These are phyloP conservation scores for Brachypodium distachyon DNA, from an alignment of 202 grass and related monocot genomes.

Conservation along the genomic window DNA sequence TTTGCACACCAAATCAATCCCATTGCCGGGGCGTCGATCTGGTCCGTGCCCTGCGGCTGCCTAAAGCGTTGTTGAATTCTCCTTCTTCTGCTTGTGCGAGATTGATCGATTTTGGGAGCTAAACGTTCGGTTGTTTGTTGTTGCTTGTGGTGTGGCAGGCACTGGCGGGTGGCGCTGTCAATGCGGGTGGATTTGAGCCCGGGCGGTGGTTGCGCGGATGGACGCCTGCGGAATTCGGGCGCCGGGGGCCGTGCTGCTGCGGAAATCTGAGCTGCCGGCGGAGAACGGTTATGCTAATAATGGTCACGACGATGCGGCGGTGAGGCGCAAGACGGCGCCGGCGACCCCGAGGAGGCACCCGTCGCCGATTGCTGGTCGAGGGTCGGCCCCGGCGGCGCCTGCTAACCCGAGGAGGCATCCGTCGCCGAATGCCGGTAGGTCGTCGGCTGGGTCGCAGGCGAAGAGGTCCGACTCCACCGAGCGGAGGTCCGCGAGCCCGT, in stretches of 20 bases:
- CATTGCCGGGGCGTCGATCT: slow-evolving; percentile 22
- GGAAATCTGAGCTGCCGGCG: slow-evolving; percentile 35
- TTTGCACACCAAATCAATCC: slow-evolving; percentile 22
- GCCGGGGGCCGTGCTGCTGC: neutral
- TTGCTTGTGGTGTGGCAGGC: slow-evolving; percentile 4
- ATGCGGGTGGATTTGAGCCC: slow-evolving; percentile 36
- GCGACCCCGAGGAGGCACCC: slow-evolving; percentile 46
- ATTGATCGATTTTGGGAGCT: neutral
- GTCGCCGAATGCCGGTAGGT: slow-evolving; percentile 54
- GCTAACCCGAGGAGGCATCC: slow-evolving; percentile 41
- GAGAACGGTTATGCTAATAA: slow-evolving; percentile 31
- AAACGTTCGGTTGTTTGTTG: slow-evolving; percentile 12
- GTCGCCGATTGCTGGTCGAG: slow-evolving; percentile 51
- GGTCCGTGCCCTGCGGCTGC: slow-evolving; percentile 1
- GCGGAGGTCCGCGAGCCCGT: slow-evolving; percentile 47
- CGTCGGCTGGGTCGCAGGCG: slow-evolving; percentile 26
- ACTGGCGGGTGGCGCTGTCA: slow-evolving; percentile 38
- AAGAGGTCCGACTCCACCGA: slow-evolving; percentile 67
- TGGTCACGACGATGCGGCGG: slow-evolving; percentile 17
- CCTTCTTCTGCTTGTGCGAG: neutral
- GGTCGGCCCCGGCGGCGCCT: slow-evolving; percentile 20
- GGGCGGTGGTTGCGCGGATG: slow-evolving; percentile 31
- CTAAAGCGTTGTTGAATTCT: slow-evolving; percentile 2
- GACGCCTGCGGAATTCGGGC: slow-evolving; percentile 36
- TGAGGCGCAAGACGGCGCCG: slow-evolving; percentile 37